A percentile compares a stretch with the other conserved stretches of the same genome.
These are phyloP conservation scores for Diplosphaera chodatii DNA, from an alignment of 139 green algal species.

Conservation along the genomic window DNA sequence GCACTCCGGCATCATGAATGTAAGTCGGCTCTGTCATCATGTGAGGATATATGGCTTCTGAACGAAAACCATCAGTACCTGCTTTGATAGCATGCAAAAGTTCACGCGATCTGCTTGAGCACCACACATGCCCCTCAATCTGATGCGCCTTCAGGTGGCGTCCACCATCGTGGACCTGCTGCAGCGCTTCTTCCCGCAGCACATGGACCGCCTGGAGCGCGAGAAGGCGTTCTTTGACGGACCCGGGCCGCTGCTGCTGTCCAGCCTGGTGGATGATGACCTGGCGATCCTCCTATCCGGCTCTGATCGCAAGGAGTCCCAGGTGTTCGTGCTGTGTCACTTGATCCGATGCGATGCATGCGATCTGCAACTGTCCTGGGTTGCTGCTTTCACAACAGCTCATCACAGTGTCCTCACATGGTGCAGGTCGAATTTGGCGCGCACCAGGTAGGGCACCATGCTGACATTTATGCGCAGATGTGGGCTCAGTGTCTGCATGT, in stretches of 20 bases:
- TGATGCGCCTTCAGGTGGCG: slow-evolving; percentile 21
- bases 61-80: too few relatives aligned
- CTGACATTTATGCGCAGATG: too few relatives aligned
- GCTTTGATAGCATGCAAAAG: too few relatives aligned
- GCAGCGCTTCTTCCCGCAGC: slow-evolving; percentile 48
- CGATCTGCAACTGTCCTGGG: too few relatives aligned
- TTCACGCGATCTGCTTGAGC: too few relatives aligned
- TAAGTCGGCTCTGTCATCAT: too few relatives aligned
- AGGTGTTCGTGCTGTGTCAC: too few relatives aligned
- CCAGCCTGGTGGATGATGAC: slow-evolving; percentile 31
- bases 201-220: slow-evolving; percentile 49
- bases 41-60: too few relatives aligned
- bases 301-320: slow-evolving; percentile 27
- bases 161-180: slow-evolving; percentile 53
- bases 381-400: not conserved
- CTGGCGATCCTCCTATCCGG: slow-evolving; percentile 49
- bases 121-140: too few relatives aligned
- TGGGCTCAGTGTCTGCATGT: too few relatives aligned
- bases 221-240: slow-evolving; percentile 62
- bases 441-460: too few relatives aligned
- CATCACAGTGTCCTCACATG: not conserved
- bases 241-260: slow-evolving; percentile 51
- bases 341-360: too few relatives aligned
- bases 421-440: slow-evolving; percentile 71
- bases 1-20: slow-evolving; percentile 59